phyloP scores from a whole-genome alignment of 2,329 filamentous ascomycete genomes.

The Iodosphaeria phyllophila region DNA sequence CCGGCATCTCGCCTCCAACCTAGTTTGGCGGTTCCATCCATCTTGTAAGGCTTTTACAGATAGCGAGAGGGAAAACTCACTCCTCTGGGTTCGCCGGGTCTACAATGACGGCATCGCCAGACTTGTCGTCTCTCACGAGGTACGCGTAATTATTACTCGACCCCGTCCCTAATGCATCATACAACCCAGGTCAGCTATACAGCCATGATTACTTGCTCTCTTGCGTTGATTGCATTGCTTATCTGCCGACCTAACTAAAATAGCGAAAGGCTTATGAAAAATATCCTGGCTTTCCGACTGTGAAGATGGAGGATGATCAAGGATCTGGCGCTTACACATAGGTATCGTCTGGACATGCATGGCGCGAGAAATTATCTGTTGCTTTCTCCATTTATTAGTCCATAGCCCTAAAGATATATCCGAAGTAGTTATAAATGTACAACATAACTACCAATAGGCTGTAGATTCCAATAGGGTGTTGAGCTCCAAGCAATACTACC shows the following conservation, averaged over 20 bases:
- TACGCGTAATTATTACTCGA: conserved; percentile 73
- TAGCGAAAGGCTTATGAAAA: not conserved
- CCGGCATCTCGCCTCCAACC: not conserved
- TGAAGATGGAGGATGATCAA: not conserved
- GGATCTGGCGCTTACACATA: conserved; percentile 49
- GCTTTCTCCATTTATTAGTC: too few relatives aligned
- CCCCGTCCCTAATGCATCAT: conserved; percentile 44
- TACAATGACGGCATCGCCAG: conserved; percentile 60
- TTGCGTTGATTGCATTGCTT: too few relatives aligned
- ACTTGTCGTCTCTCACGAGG: conserved; percentile 59
- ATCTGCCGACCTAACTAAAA: too few relatives aligned
- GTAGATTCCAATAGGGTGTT: too few relatives aligned
- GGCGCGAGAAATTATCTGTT: conserved; percentile 25
- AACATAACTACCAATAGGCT: too few relatives aligned
- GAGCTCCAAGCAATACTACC: too few relatives aligned
- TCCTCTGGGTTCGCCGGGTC: conserved; percentile 66
- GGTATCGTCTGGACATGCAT: conserved; percentile 84
- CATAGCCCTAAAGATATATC: too few relatives aligned
- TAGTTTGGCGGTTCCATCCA: too few relatives aligned
- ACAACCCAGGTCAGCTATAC: not conserved
- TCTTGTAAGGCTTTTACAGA: too few relatives aligned
- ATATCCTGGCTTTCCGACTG: not conserved
- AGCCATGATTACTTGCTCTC: too few relatives aligned
- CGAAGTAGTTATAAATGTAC: too few relatives aligned
- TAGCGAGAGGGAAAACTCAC: conserved; percentile 32